phyloP scores from a whole-genome alignment of 495 filamentous ascomycete species.

The Penicillium subrubescens region DNA sequence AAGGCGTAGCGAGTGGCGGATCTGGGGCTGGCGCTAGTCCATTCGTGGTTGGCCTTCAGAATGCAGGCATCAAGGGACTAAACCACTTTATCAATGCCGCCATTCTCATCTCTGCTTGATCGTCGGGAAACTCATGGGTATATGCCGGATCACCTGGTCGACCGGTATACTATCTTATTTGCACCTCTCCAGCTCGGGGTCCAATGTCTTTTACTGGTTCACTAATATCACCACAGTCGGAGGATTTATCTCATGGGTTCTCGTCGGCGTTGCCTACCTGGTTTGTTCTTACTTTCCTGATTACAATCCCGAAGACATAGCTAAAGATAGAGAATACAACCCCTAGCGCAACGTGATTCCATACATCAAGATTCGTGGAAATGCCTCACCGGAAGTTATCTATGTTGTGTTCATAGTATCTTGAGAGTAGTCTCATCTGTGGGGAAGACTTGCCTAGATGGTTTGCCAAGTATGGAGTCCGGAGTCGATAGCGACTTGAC shows the following conservation, averaged over 20 bases:
- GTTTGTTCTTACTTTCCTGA: background rate
- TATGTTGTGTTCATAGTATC: background rate
- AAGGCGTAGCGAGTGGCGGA: background rate
- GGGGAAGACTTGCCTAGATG: background rate
- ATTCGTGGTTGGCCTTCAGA: background rate
- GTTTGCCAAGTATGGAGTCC: background rate
- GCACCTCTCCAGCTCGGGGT: background rate
- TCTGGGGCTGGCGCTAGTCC: background rate
- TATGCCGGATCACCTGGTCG: background rate
- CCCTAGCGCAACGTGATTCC: too few species aligned
- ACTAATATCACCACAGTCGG: background rate
- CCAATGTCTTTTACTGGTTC: background rate
- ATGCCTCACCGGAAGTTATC: background rate
- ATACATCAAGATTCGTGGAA: background rate
- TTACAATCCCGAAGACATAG: background rate
- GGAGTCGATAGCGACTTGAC: background rate
- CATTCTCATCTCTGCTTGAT: background rate
- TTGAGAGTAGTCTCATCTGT: background rate
- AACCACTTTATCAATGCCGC: background rate
- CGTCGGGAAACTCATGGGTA: background rate
- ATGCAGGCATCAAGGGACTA: background rate
- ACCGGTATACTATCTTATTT: background rate
- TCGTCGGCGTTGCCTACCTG: background rate
- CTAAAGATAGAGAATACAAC: too few species aligned
- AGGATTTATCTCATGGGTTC: background rate